Evolutionary conservation across 345 rosid genomes (phyloP), one percentile per base, ranked within the genome.

Genomic region (Eutrema heterophyllum): DNA sequence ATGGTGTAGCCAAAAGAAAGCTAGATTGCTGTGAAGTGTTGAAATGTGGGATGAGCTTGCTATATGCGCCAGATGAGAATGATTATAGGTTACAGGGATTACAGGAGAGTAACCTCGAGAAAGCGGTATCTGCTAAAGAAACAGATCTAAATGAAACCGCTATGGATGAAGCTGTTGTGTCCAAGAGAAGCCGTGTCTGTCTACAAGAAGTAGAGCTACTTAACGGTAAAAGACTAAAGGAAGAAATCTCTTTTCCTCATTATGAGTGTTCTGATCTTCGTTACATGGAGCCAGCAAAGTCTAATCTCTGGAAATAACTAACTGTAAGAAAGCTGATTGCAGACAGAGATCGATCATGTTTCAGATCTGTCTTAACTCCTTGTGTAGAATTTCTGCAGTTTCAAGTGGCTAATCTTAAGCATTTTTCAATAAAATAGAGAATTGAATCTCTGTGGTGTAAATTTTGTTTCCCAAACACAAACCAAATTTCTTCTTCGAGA

Each of bases 11-110:
- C 14, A 64, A 64, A 57, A 70, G 76, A 56, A 77, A 77, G 7
- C 27, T 43, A 46, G 53, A 64, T 7, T 21, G n/a, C 21, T 77
- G 68, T 41, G 71, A 70, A 35, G 80, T 77, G 7, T 49, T 77
- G 26, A 64, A 70, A 57, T 76, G 80, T 41, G 76, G 80, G 35
- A 77, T 77, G 71, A 70, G 76, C 16, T 70, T 56, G 67, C 9
- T 77, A 39, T 56, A 76, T 64, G 57, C 65, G 27, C 65, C 79
- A 0, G 75, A 76, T 30, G 75, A 70, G 53, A 76, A 45, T 62
- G 70, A 76, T 54, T 69, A 30, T 38, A 76, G 79, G 4, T 69
- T 76, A 29, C 75, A 53, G 0, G 70, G 58, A 0, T 3, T 76
- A 45, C 41, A 44, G 4, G 74, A 70, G 61, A 76, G 9, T 44